Conservation (phyloP, 1,284 basidiomycete genomes). For the Tetrapyrgos nigripes region DNA sequence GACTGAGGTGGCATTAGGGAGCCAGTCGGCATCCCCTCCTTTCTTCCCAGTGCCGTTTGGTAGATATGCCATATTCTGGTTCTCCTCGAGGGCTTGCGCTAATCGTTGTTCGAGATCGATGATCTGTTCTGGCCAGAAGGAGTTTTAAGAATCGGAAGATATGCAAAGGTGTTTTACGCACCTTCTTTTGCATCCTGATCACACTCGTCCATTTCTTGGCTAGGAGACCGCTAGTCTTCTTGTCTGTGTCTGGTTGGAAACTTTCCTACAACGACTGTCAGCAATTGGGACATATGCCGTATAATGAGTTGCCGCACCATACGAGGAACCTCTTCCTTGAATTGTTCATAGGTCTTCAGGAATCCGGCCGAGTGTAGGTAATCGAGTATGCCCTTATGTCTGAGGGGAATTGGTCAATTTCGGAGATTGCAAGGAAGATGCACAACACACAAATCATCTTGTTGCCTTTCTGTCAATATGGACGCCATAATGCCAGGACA, state of each 20-base stretch:
- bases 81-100: constrained; percentile 66
- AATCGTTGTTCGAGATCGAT: constrained; percentile 78
- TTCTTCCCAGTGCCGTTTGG: constrained; percentile 46
- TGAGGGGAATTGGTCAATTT: constrained; percentile 34
- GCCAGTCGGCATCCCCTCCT: constrained; percentile 70
- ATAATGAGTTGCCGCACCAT: constrained; percentile 1
- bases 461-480: constrained; percentile 78
- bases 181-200: constrained; percentile 84
- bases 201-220: constrained; percentile 88
- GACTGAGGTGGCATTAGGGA: constrained; percentile 70
- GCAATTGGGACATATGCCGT: not conserved
- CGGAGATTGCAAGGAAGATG: constrained; percentile 12
- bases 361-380: constrained; percentile 74
- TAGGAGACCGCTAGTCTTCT: constrained; percentile 68
- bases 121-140: constrained; percentile 48
- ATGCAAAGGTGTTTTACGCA: constrained; percentile 35
- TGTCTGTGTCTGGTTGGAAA: constrained; percentile 66
- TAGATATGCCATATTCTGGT: constrained; percentile 47
- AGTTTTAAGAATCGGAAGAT: not conserved
- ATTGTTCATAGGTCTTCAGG: constrained; percentile 63
- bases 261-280: constrained; percentile 40
- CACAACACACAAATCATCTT: constrained; percentile 75
- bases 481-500: no score
- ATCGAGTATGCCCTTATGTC: constrained; percentile 84
- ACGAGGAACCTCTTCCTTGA: constrained; percentile 57